Evolutionary conservation across 202 grass and related monocot genomes (phyloP), one percentile per base, ranked within the genome.

Genomic region (Eragrostis tef): DNA sequence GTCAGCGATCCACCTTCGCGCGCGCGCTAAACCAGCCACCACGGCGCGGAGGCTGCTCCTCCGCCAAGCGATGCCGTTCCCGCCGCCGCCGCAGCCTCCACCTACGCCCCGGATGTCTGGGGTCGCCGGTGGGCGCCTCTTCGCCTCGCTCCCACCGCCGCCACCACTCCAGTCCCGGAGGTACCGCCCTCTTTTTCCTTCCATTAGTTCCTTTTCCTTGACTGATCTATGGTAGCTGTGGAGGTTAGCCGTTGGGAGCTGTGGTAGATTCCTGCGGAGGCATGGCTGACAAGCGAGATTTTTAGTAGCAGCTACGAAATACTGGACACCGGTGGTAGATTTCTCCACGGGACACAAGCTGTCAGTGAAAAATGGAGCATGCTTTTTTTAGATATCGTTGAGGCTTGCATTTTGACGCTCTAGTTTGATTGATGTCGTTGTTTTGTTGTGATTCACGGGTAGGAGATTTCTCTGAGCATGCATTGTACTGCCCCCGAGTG

Each of bases 131-230:
- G 77, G 73, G 14, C 86, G 83, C 66, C 83, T 88, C 69, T 85
- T 86, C 72, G 11, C 85, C 2, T 89, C 87, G 16, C 77, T 92
- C 6, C 80, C 78, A 21, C 26, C 80, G 7, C 85, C 82, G 19
- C 74, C 77, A 9, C 80, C 89, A 13, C 77, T 94, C 52, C 94
- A 77, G 69, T 81, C 80, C 29, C 69, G 46, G n/a, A 94, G 91
- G 94, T 97, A 53, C 25, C 31, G 15, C 26, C 60, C 42, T 20
- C 64, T n/a, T 11, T 43, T 49, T 22, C 53, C 54, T 63, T 26
- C 48, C 26, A 31, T 52, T 20, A 13, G 17, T 14, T 31, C 29
- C 7, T 22, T 60, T 60, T 24, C 58, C 25, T 21, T 22, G 14
- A 7, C 15, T 36, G 22, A 15, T 65, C 7, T 16, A n/a, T n/a